A percentile compares a stretch with the other conserved stretches of the same genome.
These are phyloP conservation scores for Epithele typhae DNA, from an alignment of 768 basidiomycete species.

Conservation along the genomic window DNA sequence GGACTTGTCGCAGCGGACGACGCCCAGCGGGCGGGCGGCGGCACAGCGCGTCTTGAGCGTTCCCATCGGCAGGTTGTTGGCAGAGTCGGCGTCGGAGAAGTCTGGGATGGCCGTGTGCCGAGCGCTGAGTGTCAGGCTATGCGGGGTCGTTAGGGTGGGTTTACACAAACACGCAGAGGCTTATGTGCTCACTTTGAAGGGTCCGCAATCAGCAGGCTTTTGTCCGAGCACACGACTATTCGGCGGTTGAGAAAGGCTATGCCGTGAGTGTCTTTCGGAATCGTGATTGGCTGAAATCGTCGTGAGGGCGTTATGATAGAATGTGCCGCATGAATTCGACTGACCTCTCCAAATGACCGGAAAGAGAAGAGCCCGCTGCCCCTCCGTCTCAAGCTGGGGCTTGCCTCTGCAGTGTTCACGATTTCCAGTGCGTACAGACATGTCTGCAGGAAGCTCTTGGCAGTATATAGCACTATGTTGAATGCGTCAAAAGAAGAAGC, in stretches of 20 bases:
- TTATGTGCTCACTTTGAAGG: slow-evolving; percentile 68
- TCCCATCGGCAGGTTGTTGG: slow-evolving; percentile 34
- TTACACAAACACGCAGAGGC: no score
- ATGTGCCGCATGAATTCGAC: slow-evolving; percentile 12
- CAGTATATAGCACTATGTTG: slow-evolving; percentile 61
- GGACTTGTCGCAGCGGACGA: slow-evolving; percentile 46
- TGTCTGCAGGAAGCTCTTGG: slow-evolving; percentile 55
- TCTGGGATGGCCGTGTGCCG: slow-evolving; percentile 54
- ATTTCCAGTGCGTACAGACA: slow-evolving; percentile 62
- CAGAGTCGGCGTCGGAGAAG: slow-evolving; percentile 36
- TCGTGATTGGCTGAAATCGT: slow-evolving; percentile 50
- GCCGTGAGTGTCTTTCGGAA: slow-evolving; percentile 67
- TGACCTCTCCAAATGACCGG: slow-evolving; percentile 62
- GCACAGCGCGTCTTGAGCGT: slow-evolving; percentile 58
- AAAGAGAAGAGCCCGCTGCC: slow-evolving; percentile 38
- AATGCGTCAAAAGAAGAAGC: background rate
- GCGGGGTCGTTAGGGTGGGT: no score
- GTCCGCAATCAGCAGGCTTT: slow-evolving; percentile 61
- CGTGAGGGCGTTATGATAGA: background rate
- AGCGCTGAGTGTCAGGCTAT: no score
- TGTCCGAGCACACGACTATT: slow-evolving; percentile 60
- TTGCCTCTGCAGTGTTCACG: slow-evolving; percentile 34
- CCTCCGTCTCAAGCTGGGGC: slow-evolving; percentile 33
- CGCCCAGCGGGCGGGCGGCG: slow-evolving; percentile 57
- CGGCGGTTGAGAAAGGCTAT: slow-evolving; percentile 57